A percentile compares a stretch with the other conserved stretches of the same genome.
Evolutionary conservation across 257 asterid genomes (phyloP).

Genomic region (Nicotiana sylvestris): DNA sequence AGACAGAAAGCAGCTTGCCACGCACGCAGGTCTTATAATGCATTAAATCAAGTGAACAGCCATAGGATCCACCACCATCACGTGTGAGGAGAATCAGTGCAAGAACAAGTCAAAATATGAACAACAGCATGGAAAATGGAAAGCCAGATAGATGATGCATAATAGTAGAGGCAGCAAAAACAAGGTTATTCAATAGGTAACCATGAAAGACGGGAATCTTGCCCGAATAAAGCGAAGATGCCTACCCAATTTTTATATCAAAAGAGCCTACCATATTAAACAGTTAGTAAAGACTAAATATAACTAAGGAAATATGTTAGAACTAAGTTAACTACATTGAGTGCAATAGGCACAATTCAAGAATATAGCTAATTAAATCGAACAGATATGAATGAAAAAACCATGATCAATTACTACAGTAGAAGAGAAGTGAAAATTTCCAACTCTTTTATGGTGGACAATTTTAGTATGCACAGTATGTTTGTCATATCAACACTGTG

Average conservation of each 20-base stretch:
- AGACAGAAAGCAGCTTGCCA: neutral
- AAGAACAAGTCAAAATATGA: neutral
- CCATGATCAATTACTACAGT: neutral
- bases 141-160: slow-evolving; percentile 3
- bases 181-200: neutral
- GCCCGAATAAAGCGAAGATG: neutral
- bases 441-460: neutral
- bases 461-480: neutral
- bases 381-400: neutral
- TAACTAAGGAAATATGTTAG: neutral
- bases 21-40: neutral
- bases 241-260: neutral
- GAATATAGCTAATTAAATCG: neutral
- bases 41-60: slow-evolving; percentile 1
- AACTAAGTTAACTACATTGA: neutral
- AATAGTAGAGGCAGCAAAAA: neutral
- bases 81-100: neutral
- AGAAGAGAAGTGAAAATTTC: slow-evolving; percentile 1
- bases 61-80: neutral
- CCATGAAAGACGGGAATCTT: slow-evolving; percentile 1
- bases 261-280: neutral
- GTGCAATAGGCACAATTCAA: neutral
- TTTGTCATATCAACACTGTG: neutral
- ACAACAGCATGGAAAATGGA: neutral
- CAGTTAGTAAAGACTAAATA: neutral